Percentiles rank a stretch among this genome's conserved stretches.
Conservation (phyloP, 352 stramenopile genomes). For the Thalassiosira allenii region DNA sequence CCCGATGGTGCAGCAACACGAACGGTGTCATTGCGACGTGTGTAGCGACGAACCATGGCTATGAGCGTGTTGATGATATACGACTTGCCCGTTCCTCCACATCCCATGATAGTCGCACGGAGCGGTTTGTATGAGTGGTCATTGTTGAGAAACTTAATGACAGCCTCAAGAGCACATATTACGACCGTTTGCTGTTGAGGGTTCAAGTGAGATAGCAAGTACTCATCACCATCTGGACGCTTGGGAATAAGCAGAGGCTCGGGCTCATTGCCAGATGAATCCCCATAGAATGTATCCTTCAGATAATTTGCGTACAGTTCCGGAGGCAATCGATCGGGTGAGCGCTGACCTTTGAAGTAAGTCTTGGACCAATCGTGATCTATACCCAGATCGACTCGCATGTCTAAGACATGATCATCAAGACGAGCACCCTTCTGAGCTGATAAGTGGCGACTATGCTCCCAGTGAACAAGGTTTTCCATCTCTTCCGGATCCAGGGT, state of each 20-base stretch:
- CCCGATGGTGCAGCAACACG: slow-evolving; percentile 28
- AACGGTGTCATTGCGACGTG: slow-evolving; percentile 6
- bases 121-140: slow-evolving; percentile 26
- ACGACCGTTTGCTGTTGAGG: slow-evolving; percentile 1
- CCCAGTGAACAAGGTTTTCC: not conserved
- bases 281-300: not conserved
- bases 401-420: not conserved
- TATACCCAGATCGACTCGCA: slow-evolving; percentile 15
- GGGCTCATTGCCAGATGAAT: not conserved
- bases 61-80: slow-evolving; percentile 44
- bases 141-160: slow-evolving; percentile 33
- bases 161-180: slow-evolving; percentile 1
- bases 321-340: not conserved
- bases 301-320: not conserved
- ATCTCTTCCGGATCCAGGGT: slow-evolving; percentile 11
- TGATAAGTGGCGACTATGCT: not conserved
- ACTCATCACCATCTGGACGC: not conserved
- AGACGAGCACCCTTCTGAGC: slow-evolving; percentile 7
- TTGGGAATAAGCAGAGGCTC: not conserved
- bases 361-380: slow-evolving; percentile 12
- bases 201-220: not conserved
- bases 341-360: not conserved
- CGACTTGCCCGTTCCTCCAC: slow-evolving; percentile 28
- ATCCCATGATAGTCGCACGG: slow-evolving; percentile 22
- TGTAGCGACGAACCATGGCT: slow-evolving; percentile 8